Evolutionary conservation across 176 grass and related monocot species (phyloP).

Genomic region (Eragrostis nindensis): DNA sequence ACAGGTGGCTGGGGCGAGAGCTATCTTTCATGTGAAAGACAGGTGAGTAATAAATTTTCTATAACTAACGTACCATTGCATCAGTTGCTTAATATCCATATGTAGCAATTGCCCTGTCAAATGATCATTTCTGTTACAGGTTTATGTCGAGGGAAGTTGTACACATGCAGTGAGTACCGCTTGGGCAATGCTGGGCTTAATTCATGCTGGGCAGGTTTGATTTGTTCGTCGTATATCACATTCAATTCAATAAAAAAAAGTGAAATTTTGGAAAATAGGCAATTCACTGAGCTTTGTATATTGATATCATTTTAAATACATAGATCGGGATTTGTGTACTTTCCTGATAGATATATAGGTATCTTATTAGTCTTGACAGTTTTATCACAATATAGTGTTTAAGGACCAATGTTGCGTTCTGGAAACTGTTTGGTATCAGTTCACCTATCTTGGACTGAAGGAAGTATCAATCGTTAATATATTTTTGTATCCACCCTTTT

Average conservation of each 20-base stretch:
- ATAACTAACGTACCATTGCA: too few species aligned
- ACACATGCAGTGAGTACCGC: conserved; percentile 6
- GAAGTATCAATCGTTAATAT: not conserved
- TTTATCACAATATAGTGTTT: not conserved
- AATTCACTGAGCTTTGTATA: too few species aligned
- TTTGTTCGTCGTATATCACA: not conserved
- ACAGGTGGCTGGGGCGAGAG: conserved; percentile 36
- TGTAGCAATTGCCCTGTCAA: too few species aligned
- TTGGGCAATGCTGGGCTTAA: conserved; percentile 33
- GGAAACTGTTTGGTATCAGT: not conserved
- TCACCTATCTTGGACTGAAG: not conserved
- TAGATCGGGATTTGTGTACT: not conserved
- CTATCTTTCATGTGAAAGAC: not conserved
- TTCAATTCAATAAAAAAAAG: not conserved
- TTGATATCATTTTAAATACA: not conserved
- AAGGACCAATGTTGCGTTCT: not conserved
- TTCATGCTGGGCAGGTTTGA: conserved; percentile 33
- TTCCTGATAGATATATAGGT: not conserved
- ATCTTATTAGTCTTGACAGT: not conserved
- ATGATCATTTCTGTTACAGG: not conserved
- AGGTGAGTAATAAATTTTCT: conserved; percentile 3
- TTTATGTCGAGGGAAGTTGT: not conserved
- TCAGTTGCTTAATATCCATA: not conserved
- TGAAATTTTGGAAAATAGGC: too few species aligned
- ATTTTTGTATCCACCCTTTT: not conserved